These are phyloP conservation scores for Rosa persica DNA, from an alignment of 306 rosid genomes.

Conservation along the genomic window DNA sequence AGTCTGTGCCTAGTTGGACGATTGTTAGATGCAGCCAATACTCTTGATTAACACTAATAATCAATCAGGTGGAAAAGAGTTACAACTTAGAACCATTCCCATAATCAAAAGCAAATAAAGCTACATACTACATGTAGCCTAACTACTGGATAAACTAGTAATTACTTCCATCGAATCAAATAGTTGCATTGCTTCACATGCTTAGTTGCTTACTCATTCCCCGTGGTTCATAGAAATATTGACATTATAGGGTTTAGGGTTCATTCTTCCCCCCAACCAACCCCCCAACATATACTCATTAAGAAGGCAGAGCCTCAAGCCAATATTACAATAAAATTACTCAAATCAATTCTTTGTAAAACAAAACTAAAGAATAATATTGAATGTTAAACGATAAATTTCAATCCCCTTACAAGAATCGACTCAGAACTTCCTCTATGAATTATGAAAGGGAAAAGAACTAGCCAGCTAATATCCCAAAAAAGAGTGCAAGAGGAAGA, in stretches of 20 bases:
- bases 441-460: constrained; percentile 24
- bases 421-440: constrained; percentile 11
- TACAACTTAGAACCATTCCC: not conserved
- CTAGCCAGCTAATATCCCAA: constrained; percentile 11
- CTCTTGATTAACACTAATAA: not conserved
- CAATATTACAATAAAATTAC: not conserved
- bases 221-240: not conserved
- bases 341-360: not conserved
- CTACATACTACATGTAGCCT: not conserved
- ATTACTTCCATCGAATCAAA: constrained; percentile 4
- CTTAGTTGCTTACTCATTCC: not conserved
- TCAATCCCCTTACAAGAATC: not conserved
- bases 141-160: constrained; percentile 7
- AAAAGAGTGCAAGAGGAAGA: constrained; percentile 26
- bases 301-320: not conserved
- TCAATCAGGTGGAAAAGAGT: not conserved
- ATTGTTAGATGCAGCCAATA: not conserved
- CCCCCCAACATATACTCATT: not conserved
- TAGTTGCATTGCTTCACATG: not conserved
- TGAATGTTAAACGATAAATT: not conserved
- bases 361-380: not conserved
- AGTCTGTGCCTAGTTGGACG: not conserved
- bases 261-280: too few relatives aligned
- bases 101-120: not conserved
- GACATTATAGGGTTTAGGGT: not conserved